Conservation (phyloP, 2,329 filamentous ascomycete species). For the Calonectria fujianensis region DNA sequence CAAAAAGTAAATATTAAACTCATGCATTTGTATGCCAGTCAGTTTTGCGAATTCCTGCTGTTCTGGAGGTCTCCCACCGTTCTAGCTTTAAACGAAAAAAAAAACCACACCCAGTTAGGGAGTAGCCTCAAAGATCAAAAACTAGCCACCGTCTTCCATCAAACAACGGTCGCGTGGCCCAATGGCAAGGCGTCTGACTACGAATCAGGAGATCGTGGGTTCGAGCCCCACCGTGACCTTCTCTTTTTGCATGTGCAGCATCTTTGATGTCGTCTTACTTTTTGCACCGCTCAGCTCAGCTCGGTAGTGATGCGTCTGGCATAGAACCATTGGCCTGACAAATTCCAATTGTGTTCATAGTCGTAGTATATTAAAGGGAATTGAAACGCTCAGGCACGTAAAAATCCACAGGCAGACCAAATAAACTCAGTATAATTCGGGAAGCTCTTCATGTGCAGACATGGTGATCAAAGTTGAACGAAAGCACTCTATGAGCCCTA, state of each 20-base stretch:
- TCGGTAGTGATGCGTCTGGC: neutral
- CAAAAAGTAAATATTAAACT: neutral
- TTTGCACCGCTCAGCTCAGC: neutral
- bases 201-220: constrained; percentile 60
- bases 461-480: neutral
- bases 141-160: neutral
- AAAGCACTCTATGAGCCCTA: neutral
- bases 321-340: neutral
- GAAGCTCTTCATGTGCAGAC: neutral
- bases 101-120: neutral
- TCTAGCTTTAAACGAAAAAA: neutral
- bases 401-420: neutral
- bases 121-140: neutral
- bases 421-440: neutral
- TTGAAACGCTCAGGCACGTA: neutral
- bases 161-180: constrained; percentile 50
- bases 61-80: no score
- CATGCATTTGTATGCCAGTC: no score
- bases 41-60: neutral
- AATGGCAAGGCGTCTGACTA: constrained; percentile 60
- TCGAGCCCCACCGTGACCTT: constrained; percentile 55
- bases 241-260: neutral
- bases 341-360: neutral
- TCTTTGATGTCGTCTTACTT: neutral
- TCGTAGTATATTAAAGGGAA: neutral